Percentiles rank a stretch among this genome's conserved stretches.
Evolutionary conservation across 352 stramenopile species (phyloP).

Genomic region (Phytopythium litorale): DNA sequence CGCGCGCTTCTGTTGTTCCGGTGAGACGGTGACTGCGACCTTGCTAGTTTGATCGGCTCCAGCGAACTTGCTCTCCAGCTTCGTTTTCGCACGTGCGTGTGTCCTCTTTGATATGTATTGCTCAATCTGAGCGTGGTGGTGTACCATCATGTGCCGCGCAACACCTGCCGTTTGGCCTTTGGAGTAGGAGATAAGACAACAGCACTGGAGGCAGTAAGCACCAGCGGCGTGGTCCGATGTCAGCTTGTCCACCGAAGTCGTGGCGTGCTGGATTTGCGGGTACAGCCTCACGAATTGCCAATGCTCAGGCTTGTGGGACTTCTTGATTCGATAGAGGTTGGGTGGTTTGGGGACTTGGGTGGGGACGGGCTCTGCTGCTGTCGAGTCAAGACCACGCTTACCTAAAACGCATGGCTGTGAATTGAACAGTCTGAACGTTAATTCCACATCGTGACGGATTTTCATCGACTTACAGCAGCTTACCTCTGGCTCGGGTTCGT

Average conservation of each 20-base stretch:
- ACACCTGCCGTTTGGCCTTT: background rate
- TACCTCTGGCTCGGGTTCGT: no score
- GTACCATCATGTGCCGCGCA: background rate
- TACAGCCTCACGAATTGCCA: background rate
- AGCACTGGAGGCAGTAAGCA: background rate
- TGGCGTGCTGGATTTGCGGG: background rate
- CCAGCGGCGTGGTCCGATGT: constrained; percentile 14
- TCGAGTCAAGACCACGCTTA: background rate
- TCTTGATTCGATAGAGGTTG: background rate
- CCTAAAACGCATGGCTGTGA: background rate
- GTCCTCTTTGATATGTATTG: background rate
- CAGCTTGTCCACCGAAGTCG: background rate
- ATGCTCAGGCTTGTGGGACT: background rate
- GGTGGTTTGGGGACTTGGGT: background rate
- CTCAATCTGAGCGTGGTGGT: background rate
- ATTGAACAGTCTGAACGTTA: no score
- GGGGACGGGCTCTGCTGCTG: background rate
- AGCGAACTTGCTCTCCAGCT: background rate
- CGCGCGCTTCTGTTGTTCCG: background rate
- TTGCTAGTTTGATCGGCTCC: background rate
- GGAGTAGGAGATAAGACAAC: background rate
- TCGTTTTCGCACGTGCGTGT: background rate
- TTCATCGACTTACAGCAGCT: no score
- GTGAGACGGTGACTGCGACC: background rate
- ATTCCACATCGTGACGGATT: no score